phyloP scores from a whole-genome alignment of 2,329 filamentous ascomycete genomes.

The Cytospora mali region DNA sequence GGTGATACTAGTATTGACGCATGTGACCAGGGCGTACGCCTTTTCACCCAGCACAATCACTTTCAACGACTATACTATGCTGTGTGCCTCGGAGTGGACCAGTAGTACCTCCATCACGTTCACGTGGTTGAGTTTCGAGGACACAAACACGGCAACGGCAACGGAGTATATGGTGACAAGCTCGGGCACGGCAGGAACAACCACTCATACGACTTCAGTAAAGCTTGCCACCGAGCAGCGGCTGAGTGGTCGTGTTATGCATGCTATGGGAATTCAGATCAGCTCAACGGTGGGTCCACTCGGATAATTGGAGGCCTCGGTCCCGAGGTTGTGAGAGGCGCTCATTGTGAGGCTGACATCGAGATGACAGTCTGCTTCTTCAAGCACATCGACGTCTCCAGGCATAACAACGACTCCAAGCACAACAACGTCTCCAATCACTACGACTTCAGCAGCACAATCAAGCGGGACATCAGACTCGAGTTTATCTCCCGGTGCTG shows the following conservation, averaged over 20 bases:
- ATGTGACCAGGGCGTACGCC: not conserved
- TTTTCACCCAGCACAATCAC: not conserved
- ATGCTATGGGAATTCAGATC: not conserved
- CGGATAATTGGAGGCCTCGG: not conserved
- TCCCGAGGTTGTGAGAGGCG: not conserved
- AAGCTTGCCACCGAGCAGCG: not conserved
- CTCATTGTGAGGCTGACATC: not conserved
- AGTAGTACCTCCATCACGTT: not conserved
- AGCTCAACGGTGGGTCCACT: not conserved
- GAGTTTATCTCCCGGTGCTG: not conserved
- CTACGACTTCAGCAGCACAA: not conserved
- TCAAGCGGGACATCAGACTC: not conserved
- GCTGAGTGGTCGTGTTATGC: not conserved
- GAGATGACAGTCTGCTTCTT: not conserved
- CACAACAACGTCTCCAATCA: not conserved
- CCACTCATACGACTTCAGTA: not conserved
- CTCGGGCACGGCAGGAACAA: not conserved
- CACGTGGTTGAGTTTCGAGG: not conserved
- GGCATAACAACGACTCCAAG: not conserved
- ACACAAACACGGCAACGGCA: not conserved
- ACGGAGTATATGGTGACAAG: not conserved
- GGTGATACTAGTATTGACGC: not conserved
- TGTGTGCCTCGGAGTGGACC: not conserved
- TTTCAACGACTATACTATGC: not conserved
- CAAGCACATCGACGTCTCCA: not conserved